Base-by-base conservation (phyloP, 148 eudicot genomes). In the Vaccinium darrowii region DNA sequence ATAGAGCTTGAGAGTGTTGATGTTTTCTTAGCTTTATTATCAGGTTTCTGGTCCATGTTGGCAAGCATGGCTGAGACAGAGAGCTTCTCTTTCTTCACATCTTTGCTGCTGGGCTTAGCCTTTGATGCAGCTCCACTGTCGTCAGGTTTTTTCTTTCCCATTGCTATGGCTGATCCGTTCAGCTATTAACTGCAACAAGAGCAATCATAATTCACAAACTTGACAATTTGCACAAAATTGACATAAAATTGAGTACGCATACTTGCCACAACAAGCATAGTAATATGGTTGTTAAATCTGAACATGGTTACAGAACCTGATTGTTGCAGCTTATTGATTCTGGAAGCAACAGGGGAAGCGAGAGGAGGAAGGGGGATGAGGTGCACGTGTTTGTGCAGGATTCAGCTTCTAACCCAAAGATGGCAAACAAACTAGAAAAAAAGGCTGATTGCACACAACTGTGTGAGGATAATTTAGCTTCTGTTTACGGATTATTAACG, bases 101-200 rank as follows among this genome's bases (percentile, higher is more conserved):
- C 91, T 85, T 84, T 84, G 78, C 76, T 43, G 73, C 87, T 65
- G 19, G 89, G 39, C 78, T 89, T 89, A 76, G 76, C 85, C 87
- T 88, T 91, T 15, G 76, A 33, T 25, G 83, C 27, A 10, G 81
- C 43, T 33, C 87, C 89, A 69, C 84, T 78, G 51, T 90, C 92
- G 33, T 89, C 93, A 11, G 87, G 81, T 79, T 91, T 91, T 82
- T 91, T 90, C 88, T 82, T 91, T 11, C 90, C 93, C 93, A 91
- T 91, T 82, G 69, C 25, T n/a, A 13, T 14, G 79, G 56, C 79
- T 49, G 47, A 25, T 77, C 81, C 36, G 60, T 10, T 30, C 18
- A 60, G 80, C 6, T 60, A 62, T 25, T 21, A 76, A 43, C 73
- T 84, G 80, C 21, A 56, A 57, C 56, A 30, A 73, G 25, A 75